Evolutionary conservation across 1,284 basidiomycete genomes (phyloP), one percentile per base, ranked within the genome.

Genomic region (Ceratobasidium sp.): DNA sequence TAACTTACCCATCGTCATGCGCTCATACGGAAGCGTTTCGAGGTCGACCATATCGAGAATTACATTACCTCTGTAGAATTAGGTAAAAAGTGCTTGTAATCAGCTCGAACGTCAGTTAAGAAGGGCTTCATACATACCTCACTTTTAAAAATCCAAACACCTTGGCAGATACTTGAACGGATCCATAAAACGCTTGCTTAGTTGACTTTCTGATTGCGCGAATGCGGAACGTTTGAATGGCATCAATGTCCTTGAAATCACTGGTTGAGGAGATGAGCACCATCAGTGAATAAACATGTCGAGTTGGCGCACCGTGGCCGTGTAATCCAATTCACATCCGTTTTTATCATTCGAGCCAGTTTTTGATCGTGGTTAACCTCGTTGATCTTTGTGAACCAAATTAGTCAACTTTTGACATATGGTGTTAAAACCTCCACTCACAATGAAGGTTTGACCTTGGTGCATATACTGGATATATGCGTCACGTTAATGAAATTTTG

Each of bases 311-410:
- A 91, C 92, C 91, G 88, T 11, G 92, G 93, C 45, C 89, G 89
- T 15, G 95, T 97, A 71, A 90, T 90, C 89, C 93, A 97, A 80
- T 93, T 94, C 77, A 96, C 92, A 78, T 95, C 91, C 10, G 91
- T 88, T 73, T 89, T 87, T 5, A 91, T 83, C 37, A 96, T 88
- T 80, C 88, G 90, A 0, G 92, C 95, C 68, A 91, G 86, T 81
- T 89, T 92, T 7, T 88, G 85, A 80, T 96, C 94, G 81, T 97
- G 96, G 78, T 88, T 92, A 74, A 97, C 88, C 82, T 96, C 93
- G 81, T 90, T 88, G 74, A 96, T 88, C 92, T 94, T 78, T 17
- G 58, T 10, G 75, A 53, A 13, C 54, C 56, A 63, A 53, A 49
- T 60, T 75, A 37, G 23, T n/a, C 37, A 42, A 13, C 61, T 23